These are phyloP conservation scores for Neoscytalidium dimidiatum DNA, from an alignment of 2,329 filamentous ascomycete genomes.

Conservation along the genomic window DNA sequence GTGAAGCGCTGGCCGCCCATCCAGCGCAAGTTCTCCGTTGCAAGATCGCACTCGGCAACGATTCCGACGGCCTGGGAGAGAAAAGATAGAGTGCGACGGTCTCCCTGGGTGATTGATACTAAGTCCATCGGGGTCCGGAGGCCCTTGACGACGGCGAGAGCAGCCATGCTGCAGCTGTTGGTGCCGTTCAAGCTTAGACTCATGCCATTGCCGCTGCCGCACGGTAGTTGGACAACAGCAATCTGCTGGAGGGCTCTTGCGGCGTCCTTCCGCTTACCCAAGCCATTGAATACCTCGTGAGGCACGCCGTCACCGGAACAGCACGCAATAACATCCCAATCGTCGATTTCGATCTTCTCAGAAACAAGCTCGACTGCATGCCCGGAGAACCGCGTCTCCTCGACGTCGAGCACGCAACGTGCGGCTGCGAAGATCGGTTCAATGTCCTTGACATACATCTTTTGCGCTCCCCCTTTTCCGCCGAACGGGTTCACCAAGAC, in stretches of 20 bases:
- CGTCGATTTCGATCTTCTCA: constrained; percentile 72
- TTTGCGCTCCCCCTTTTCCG: constrained; percentile 75
- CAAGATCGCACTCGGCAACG: constrained; percentile 85
- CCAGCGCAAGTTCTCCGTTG: constrained; percentile 89
- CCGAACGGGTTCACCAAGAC: constrained; percentile 90
- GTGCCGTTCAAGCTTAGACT: constrained; percentile 87
- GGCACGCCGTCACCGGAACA: constrained; percentile 91
- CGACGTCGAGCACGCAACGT: constrained; percentile 72
- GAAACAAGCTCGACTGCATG: constrained; percentile 75
- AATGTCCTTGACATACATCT: constrained; percentile 72
- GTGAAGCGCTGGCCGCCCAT: constrained; percentile 87
- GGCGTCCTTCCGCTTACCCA: constrained; percentile 76
- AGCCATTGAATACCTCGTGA: constrained; percentile 92
- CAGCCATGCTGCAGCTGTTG: constrained; percentile 70
- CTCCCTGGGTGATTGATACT: constrained; percentile 82
- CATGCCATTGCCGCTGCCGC: constrained; percentile 93
- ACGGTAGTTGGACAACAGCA: constrained; percentile 84
- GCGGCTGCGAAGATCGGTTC: constrained; percentile 83
- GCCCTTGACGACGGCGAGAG: constrained; percentile 84
- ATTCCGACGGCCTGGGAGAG: constrained; percentile 88
- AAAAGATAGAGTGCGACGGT: constrained; percentile 76
- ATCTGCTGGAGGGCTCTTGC: constrained; percentile 71
- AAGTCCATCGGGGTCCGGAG: constrained; percentile 82
- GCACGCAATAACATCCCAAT: constrained; percentile 81
- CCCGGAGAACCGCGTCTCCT: constrained; percentile 69